Base-by-base conservation (phyloP, 768 basidiomycete species). In the Leccinum boreale region DNA sequence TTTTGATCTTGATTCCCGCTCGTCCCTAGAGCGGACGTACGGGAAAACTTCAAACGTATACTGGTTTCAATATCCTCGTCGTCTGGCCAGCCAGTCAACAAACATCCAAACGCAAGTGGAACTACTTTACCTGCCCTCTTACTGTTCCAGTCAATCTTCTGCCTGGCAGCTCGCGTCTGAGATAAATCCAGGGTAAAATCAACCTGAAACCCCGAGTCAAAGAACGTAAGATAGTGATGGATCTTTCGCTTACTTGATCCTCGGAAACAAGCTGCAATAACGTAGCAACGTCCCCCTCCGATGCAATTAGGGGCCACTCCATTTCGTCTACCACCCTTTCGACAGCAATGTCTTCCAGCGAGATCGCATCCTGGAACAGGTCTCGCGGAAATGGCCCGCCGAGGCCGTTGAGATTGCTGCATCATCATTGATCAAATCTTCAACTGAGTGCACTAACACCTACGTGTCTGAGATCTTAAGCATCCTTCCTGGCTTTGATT, bases 231-330 rank as follows among this genome's bases (percentile, higher is more conserved):
- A 26, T 14, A 24, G 39, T 19, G 28, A 24, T 54, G 7, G 14
- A 35, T 14, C 28, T n/a, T n/a, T 36, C 42, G 55, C 75, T 62
- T 63, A 86, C 90, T 76, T 87, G 86, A 59, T 86, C 81, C 57
- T 91, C 86, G 0, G 93, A 94, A n/a, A 87, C 84, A n/a, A 93
- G 76, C 58, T 91, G 82, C 31, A 93, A 74, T 58, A 96, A 72
- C 0, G 86, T 83, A 14, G 90, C 88, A 50, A 85, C 77, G 62
- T 94, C 91, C 8, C 94, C 93, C 62, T 93, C 92, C 3, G 83
- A 83, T 4, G 91, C 85, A 29, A 88, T 75, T 48, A 92, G 68
- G 0, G 90, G 84, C 94, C 94, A 97, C 55, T 88, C 85, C 48
- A 84, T 80, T 81, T 85, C 89, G 2, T 74, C 77, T 6, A 79